A percentile compares a stretch with the other conserved stretches of the same genome.
Conservation (phyloP, 495 filamentous ascomycete genomes). For the Sabuloglossum arenarium region DNA sequence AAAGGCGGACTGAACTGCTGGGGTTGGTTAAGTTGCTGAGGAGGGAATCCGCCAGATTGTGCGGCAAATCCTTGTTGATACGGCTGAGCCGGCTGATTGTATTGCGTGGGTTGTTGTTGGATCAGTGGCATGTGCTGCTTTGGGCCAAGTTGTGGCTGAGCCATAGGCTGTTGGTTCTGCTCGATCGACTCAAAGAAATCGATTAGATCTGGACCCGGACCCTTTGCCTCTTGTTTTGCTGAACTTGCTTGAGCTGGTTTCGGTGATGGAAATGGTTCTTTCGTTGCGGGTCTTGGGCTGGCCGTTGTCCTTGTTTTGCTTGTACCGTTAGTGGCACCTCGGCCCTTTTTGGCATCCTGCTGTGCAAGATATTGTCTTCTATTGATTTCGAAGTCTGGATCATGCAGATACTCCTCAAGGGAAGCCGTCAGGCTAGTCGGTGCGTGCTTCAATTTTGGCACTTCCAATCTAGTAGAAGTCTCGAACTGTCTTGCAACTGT, state of each 20-base stretch:
- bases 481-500: conserved; percentile 75
- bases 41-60: conserved; percentile 14
- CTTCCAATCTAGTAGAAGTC: conserved; percentile 75
- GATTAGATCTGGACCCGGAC: conserved; percentile 66
- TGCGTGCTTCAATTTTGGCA: conserved; percentile 94
- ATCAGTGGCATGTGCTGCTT: conserved; percentile 20
- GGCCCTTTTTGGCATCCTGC: conserved; percentile 57
- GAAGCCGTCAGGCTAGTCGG: conserved; percentile 76
- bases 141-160: conserved; percentile 23
- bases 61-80: conserved; percentile 13
- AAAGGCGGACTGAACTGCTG: conserved; percentile 14
- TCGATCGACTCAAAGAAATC: conserved; percentile 98
- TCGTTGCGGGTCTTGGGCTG: conserved; percentile 11
- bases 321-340: conserved; percentile 19
- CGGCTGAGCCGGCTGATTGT: conserved; percentile 18
- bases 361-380: conserved; percentile 75
- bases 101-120: conserved; percentile 17
- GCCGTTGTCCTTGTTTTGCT: conserved; percentile 12
- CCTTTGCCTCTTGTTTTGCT: conserved; percentile 24
- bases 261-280: conserved; percentile 10
- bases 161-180: conserved; percentile 62
- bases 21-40: conserved; percentile 25
- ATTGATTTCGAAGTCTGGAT: conserved; percentile 90
- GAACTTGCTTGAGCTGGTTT: conserved; percentile 11
- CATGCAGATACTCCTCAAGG: conserved; percentile 86